Percentiles rank a stretch among this genome's conserved stretches.
These are phyloP conservation scores for Trichoderma endophyticum DNA, from an alignment of 2,329 filamentous ascomycete species.

Conservation along the genomic window DNA sequence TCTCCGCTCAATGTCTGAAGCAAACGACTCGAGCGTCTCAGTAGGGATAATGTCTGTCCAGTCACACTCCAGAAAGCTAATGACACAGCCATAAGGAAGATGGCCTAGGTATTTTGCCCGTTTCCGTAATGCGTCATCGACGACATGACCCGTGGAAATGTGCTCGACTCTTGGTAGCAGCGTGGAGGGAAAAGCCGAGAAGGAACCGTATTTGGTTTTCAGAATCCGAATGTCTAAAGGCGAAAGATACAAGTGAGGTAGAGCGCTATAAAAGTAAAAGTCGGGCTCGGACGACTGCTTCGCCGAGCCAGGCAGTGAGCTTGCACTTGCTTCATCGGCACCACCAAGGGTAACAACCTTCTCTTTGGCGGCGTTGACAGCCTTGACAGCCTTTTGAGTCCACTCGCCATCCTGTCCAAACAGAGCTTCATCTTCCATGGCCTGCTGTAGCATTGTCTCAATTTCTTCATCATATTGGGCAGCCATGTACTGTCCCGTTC, in stretches of 20 bases:
- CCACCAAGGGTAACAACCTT: conserved; percentile 53
- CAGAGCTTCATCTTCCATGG: conserved; percentile 83
- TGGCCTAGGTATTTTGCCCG: conserved; percentile 84
- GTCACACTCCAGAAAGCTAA: conserved; percentile 88
- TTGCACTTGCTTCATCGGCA: conserved; percentile 25
- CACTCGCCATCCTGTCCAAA: conserved; percentile 93
- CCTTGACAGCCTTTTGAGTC: conserved; percentile 77
- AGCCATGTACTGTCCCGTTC: conserved; percentile 81
- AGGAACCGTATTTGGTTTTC: conserved; percentile 82
- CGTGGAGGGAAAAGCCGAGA: conserved; percentile 77
- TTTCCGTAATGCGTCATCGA: conserved; percentile 80
- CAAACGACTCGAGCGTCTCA: conserved; percentile 72
- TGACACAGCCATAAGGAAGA: conserved; percentile 84
- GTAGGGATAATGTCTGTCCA: conserved; percentile 85
- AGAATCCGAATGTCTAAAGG: conserved; percentile 89
- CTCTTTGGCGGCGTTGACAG: conserved; percentile 72
- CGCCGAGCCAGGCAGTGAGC: conserved; percentile 20
- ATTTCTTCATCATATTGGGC: conserved; percentile 79
- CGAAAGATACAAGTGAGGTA: conserved; percentile 85
- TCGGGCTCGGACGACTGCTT: conserved; percentile 41
- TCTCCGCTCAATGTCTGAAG: conserved; percentile 70
- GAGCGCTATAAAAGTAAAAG: conserved; percentile 85
- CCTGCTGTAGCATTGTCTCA: conserved; percentile 68
- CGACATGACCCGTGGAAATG: conserved; percentile 80
- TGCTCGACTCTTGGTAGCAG: conserved; percentile 85